phyloP scores from a whole-genome alignment of 164 flowering plant genomes.

The Berberis vulgaris region DNA sequence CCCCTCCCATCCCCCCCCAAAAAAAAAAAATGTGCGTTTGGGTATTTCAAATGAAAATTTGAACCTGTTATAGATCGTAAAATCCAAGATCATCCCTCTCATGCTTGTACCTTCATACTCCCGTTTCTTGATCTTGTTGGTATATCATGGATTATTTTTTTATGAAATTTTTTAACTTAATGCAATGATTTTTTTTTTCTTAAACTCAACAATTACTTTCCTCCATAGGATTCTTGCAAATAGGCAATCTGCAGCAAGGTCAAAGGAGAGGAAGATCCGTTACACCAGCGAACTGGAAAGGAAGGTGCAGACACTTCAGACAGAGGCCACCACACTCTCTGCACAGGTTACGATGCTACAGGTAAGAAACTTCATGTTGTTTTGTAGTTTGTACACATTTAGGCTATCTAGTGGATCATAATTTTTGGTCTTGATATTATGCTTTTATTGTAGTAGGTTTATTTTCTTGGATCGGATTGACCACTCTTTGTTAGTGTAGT shows the following conservation, averaged over 20 bases:
- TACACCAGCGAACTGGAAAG: constrained; percentile 78
- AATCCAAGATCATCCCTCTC: too few relatives aligned
- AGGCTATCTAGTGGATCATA: too few relatives aligned
- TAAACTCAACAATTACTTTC: background rate
- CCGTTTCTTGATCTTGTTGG: too few relatives aligned
- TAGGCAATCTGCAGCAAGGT: constrained; percentile 92
- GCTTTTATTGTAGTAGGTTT: too few relatives aligned
- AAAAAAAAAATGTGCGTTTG: too few relatives aligned
- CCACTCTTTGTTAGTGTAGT: background rate
- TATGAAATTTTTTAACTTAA: background rate
- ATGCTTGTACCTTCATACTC: too few relatives aligned
- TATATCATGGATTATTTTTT: too few relatives aligned
- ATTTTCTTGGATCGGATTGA: background rate
- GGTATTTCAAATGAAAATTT: too few relatives aligned
- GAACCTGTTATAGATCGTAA: too few relatives aligned
- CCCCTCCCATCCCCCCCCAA: too few relatives aligned
- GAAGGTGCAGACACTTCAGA: constrained; percentile 80
- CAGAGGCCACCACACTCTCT: constrained; percentile 77
- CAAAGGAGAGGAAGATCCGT: constrained; percentile 80
- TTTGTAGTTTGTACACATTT: too few relatives aligned
- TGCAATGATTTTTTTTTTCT: background rate
- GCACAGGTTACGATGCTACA: constrained; percentile 82
- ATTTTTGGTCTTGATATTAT: too few relatives aligned
- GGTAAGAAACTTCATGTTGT: constrained; percentile 28
- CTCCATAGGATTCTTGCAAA: constrained; percentile 76